Evolutionary conservation across 2,329 filamentous ascomycete species (phyloP).

Genomic region (Fusarium brachygibbosum): DNA sequence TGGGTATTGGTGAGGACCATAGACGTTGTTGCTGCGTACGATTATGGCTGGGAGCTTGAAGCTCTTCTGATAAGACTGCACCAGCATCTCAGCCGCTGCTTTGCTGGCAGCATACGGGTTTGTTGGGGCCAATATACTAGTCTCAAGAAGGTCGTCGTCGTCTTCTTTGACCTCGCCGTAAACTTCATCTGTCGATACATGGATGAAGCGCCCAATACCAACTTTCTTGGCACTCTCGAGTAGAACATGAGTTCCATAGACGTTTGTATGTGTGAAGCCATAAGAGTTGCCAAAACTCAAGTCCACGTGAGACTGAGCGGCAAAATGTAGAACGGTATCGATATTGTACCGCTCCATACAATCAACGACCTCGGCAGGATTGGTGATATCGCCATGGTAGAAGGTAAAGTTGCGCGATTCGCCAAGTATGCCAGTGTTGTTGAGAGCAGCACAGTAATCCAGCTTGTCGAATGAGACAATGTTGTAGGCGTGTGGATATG

Average conservation of each 20-base stretch:
- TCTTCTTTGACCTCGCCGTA: constrained; percentile 83
- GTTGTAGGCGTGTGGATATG: constrained; percentile 80
- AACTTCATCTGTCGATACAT: constrained; percentile 88
- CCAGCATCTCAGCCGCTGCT: constrained; percentile 85
- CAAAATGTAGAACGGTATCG: constrained; percentile 87
- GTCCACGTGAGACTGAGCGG: constrained; percentile 88
- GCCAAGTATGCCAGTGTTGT: constrained; percentile 80
- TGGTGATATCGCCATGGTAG: constrained; percentile 83
- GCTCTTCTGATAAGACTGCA: constrained; percentile 87
- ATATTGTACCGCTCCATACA: constrained; percentile 79
- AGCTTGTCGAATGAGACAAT: constrained; percentile 88
- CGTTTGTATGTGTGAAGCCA: constrained; percentile 84
- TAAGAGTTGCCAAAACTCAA: constrained; percentile 87
- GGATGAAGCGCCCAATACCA: constrained; percentile 79
- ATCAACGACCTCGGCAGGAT: constrained; percentile 75
- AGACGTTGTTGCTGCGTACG: constrained; percentile 86
- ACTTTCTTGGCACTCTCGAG: constrained; percentile 82
- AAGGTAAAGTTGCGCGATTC: constrained; percentile 80
- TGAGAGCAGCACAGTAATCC: constrained; percentile 84
- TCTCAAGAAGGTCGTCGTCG: constrained; percentile 78
- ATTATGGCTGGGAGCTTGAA: constrained; percentile 86
- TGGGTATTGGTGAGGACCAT: constrained; percentile 85
- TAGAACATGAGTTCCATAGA: constrained; percentile 86
- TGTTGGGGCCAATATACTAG: constrained; percentile 80
- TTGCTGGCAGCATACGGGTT: constrained; percentile 88